Percentiles rank a stretch among this genome's conserved stretches.
Conservation (phyloP, 1,284 basidiomycete species). For the Golubevia pallescens region DNA sequence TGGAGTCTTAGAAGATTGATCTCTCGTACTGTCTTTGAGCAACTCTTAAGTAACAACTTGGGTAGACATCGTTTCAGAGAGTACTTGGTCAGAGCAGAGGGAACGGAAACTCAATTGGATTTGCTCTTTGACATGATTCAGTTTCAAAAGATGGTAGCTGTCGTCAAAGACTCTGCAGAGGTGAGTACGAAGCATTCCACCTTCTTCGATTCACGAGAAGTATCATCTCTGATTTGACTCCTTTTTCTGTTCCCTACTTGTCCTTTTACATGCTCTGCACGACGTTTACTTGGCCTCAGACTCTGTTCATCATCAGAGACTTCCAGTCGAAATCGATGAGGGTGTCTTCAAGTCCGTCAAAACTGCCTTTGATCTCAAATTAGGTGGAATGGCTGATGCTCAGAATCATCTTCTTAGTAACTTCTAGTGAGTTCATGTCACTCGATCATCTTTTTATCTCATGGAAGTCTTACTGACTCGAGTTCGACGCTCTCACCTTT, state of each 20-base stretch:
- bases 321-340: constrained; percentile 8
- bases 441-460: background rate
- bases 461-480: too few relatives aligned
- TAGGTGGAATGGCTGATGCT: background rate
- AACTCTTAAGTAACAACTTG: constrained; percentile 15
- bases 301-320: constrained; percentile 2
- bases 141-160: background rate
- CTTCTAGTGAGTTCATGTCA: background rate
- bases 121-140: constrained; percentile 12
- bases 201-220: too few relatives aligned
- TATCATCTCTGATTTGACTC: background rate
- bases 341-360: constrained; percentile 10
- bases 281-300: constrained; percentile 19
- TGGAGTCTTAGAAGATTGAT: constrained; percentile 13
- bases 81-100: constrained; percentile 3
- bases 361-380: constrained; percentile 8
- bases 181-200: background rate
- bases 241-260: background rate
- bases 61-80: constrained; percentile 22
- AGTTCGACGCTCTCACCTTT: constrained; percentile 6
- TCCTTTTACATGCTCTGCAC: constrained; percentile 4
- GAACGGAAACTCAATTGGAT: constrained; percentile 13
- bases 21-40: constrained; percentile 14
- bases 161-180: constrained; percentile 9
- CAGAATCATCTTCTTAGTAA: background rate